These are phyloP conservation scores for Sugiyamaella floridensis DNA, from an alignment of 805 yeast genomes.

Conservation along the genomic window DNA sequence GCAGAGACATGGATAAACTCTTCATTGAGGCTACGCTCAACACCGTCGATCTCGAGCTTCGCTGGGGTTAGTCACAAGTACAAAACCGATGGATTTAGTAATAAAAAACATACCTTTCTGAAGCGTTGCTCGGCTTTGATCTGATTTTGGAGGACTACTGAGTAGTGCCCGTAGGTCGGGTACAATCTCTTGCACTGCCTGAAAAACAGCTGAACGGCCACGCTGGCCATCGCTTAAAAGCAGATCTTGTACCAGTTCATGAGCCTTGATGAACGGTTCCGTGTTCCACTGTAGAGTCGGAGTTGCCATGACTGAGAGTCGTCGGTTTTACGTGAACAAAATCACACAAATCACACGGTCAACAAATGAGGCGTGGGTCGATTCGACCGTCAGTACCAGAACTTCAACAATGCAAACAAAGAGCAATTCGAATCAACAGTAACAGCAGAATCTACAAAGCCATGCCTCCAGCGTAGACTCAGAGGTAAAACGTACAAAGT, in stretches of 20 bases:
- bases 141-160: conserved; percentile 33
- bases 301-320: not conserved
- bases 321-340: no score
- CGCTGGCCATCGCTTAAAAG: conserved; percentile 5
- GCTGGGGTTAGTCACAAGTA: conserved; percentile 23
- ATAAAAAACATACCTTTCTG: conserved; percentile 26
- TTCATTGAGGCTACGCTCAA: conserved; percentile 53
- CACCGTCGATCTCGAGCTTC: conserved; percentile 44
- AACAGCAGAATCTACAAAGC: no score
- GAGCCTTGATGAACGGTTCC: conserved; percentile 25
- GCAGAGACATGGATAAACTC: conserved; percentile 57
- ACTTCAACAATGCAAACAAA: no score
- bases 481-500: no score
- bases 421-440: no score
- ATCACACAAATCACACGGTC: no score
- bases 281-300: conserved; percentile 28
- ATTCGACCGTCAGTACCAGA: no score
- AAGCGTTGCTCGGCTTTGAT: conserved; percentile 28
- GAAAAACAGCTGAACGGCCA: conserved; percentile 6
- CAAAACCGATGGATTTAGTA: not conserved
- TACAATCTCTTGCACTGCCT: conserved; percentile 16
- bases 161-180: conserved; percentile 33
- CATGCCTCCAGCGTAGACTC: no score
- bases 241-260: conserved; percentile 20
- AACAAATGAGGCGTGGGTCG: no score